Evolutionary conservation across 1,139 yeast species (phyloP), one percentile per base, ranked within the genome.

Genomic region (Magnusiomyces suaveolens): DNA sequence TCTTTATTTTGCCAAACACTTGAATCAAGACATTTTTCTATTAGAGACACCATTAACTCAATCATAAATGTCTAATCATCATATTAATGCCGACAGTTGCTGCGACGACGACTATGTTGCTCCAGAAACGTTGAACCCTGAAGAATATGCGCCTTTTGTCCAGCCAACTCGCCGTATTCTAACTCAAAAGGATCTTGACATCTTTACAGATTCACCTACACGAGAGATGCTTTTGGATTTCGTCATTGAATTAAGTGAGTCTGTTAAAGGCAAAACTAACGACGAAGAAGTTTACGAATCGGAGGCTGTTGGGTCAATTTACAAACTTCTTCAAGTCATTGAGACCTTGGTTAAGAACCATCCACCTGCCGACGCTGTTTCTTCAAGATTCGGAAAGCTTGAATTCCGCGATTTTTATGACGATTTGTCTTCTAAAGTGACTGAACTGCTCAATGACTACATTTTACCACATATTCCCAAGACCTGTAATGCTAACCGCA

Each of bases 371-470:
- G 92, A 84, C 57, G 78, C 80, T 55, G 75, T 74, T n/a, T 70
- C 78, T 1, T 85, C 96, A 8, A 74, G 99, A 59, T 92, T 92
- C 67, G 99, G 99, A 1, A 94, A 94, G 64, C 74, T 81, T 12
- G 97, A 92, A 66, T 92, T 92, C 69, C 75, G 86, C 50, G 90
- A 82, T 57, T 87, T 90, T 63, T 88, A 86, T 66, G 95, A 88
- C 65, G 84, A 80, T n/a, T 63, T 89, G 6, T 58, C 64, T 12
- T 52, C 58, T 1, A 65, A 66, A n/a, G 63, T 76, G 0, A 62
- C 26, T 29, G 56, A 3, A 38, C 71, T n/a, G 47, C 59, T 59
- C 1, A 56, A 60, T 0, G 64, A 63, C 8, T 38, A 38, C n/a
- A 4, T 38, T 4, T 38, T 38, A 16, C 25, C 25, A 20, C 41